These are phyloP conservation scores for Russula olivacea DNA, from an alignment of 768 basidiomycete species.

Conservation along the genomic window DNA sequence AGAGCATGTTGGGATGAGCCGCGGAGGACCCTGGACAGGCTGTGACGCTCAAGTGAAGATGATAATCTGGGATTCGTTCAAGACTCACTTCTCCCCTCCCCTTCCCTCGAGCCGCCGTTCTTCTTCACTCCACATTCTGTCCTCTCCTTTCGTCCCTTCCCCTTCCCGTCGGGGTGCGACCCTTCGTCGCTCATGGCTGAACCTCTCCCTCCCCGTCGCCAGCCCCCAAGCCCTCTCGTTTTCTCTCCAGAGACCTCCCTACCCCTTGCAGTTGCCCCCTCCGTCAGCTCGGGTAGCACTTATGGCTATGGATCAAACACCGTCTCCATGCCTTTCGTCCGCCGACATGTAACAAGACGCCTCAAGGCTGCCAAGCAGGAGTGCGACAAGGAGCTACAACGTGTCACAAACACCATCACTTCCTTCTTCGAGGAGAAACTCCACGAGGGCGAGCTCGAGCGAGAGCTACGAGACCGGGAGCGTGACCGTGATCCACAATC, in stretches of 20 bases:
- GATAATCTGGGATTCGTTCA: not conserved
- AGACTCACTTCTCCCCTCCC: slow-evolving; percentile 3
- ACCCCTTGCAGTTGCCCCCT: slow-evolving; percentile 28
- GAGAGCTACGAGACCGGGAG: slow-evolving; percentile 38
- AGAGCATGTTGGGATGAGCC: not conserved
- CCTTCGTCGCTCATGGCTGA: slow-evolving; percentile 32
- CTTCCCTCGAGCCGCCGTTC: slow-evolving; percentile 16
- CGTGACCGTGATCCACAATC: slow-evolving; percentile 47
- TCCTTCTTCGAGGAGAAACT: slow-evolving; percentile 90
- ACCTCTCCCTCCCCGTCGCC: slow-evolving; percentile 33
- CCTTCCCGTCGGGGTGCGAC: slow-evolving; percentile 17
- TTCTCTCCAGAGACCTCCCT: slow-evolving; percentile 61
- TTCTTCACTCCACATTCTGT: slow-evolving; percentile 20
- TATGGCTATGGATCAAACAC: slow-evolving; percentile 59
- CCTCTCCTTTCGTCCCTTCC: slow-evolving; percentile 13
- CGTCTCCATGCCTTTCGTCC: slow-evolving; percentile 88
- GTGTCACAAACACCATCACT: slow-evolving; percentile 92
- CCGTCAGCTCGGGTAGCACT: slow-evolving; percentile 31
- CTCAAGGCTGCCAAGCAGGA: slow-evolving; percentile 91
- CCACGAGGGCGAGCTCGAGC: slow-evolving; percentile 67
- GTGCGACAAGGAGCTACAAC: slow-evolving; percentile 93
- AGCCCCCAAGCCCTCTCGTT: slow-evolving; percentile 74
- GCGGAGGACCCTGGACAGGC: not conserved
- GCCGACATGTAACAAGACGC: slow-evolving; percentile 87
- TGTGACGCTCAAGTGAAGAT: not conserved